Evolutionary conservation across 192 early-diverging fungal species (phyloP), one percentile per base, ranked within the genome.

Genomic region (Podochytrium sp.): DNA sequence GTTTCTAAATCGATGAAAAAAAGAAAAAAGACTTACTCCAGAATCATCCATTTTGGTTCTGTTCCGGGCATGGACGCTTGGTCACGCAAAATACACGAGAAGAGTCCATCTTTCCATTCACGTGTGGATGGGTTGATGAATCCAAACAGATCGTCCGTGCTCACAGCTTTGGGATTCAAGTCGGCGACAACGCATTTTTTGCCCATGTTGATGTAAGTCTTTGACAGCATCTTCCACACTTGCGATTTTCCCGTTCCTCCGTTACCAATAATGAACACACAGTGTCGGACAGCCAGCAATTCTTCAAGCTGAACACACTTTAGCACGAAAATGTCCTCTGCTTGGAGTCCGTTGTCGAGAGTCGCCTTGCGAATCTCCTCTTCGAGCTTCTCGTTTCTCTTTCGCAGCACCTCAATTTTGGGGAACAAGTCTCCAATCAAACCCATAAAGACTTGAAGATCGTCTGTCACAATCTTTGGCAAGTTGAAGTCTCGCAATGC

Each of bases 81-180:
- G 66, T 90, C 88, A 74, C 88, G 79, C 67, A 90, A 49, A 70
- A 90, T 87, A 69, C 80, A 81, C 1, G 88, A 90, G 66, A 90
- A 90, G 2, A 90, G 74, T 38, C 88, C 88, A 76, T 90, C 88
- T 76, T 87, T 90, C 88, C 88, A 90, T 76, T 90, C 88, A 42
- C 88, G 83, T 4, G 88, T 90, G 2, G 86, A 56, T 14, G 88
- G 88, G 53, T 90, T 89, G 57, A 90, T 89, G 68, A 85, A 90
- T 29, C 88, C 88, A 66, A 84, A 90, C n/a, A 90, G 72, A 65
- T 90, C 88, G 73, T 90, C 87, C 2, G 88, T 90, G 67, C 79
- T 87, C 2, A 90, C 88, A 25, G 88, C 88, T 68, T 90, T 90
- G 20, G 88, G 88, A 76, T 90, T 83, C 34, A 90, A 65, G 73